A percentile compares a stretch with the other conserved stretches of the same genome.
These are phyloP conservation scores for Sphagnum fallax DNA, from an alignment of 228 moss, liverwort and hornwort genomes.

Conservation along the genomic window DNA sequence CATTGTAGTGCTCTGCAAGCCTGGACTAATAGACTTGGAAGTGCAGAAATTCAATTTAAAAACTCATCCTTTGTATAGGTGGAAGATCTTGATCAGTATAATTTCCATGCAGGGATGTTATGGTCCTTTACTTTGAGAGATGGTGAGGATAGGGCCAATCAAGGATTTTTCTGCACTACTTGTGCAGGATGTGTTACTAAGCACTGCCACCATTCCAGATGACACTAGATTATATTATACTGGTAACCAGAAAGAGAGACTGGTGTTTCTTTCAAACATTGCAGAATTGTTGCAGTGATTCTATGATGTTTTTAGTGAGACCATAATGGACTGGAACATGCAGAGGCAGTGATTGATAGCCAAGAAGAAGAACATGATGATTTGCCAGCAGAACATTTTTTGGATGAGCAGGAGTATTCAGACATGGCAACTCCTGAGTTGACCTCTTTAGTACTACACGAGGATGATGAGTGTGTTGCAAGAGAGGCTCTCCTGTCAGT, in stretches of 20 bases:
- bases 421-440: slow-evolving; percentile 13
- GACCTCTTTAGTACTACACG: slow-evolving; percentile 1
- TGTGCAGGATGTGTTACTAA: no score
- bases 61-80: background rate
- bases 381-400: background rate
- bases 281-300: no score
- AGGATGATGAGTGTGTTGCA: slow-evolving; percentile 16
- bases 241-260: no score
- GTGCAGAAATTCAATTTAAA: background rate
- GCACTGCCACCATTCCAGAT: background rate
- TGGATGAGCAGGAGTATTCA: slow-evolving; percentile 4
- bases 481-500: slow-evolving; percentile 28
- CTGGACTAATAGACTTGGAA: no score
- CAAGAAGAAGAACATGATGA: slow-evolving; percentile 11
- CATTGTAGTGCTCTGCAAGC: no score
- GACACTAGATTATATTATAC: no score
- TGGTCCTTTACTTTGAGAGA: no score
- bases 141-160: no score
- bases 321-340: slow-evolving; percentile 5
- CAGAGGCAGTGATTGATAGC: slow-evolving; percentile 32
- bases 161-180: no score
- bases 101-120: background rate
- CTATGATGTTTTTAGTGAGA: no score
- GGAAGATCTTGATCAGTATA: background rate
- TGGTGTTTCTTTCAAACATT: no score